Conservation (phyloP, 129 eudicot genomes). For the Smallanthus sonchifolius region DNA sequence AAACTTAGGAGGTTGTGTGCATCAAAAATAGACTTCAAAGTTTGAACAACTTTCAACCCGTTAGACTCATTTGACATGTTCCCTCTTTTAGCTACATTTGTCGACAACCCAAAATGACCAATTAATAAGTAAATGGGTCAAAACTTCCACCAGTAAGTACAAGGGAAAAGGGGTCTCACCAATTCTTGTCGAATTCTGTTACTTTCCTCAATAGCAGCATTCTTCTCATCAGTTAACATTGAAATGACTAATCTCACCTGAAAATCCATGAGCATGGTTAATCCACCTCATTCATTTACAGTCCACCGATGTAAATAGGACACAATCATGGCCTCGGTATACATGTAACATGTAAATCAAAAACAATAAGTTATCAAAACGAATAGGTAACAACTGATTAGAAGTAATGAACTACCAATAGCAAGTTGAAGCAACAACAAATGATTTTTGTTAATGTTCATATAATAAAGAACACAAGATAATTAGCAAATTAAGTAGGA, state of each 20-base stretch:
- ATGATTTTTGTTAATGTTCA: neutral
- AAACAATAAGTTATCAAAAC: neutral
- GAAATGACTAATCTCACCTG: slow-evolving; percentile 63
- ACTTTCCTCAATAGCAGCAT: slow-evolving; percentile 57
- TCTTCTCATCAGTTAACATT: slow-evolving; percentile 69
- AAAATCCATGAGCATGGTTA: slow-evolving; percentile 17
- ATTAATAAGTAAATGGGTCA: neutral
- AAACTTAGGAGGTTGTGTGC: neutral
- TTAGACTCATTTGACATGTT: neutral
- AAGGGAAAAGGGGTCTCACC: slow-evolving; percentile 39
- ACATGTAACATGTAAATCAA: neutral
- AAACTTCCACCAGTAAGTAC: neutral
- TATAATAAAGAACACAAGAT: neutral
- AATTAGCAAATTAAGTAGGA: neutral
- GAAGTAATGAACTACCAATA: neutral
- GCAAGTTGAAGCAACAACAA: neutral
- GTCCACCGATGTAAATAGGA: neutral
- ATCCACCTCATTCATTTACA: neutral
- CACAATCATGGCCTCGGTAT: neutral
- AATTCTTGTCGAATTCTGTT: slow-evolving; percentile 66
- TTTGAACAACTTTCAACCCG: neutral
- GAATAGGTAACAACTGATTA: neutral
- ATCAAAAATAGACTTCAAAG: neutral
- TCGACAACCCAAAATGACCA: neutral
- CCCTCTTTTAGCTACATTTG: neutral